phyloP scores from a whole-genome alignment of 2,329 filamentous ascomycete genomes.

The Botrytis aclada region DNA sequence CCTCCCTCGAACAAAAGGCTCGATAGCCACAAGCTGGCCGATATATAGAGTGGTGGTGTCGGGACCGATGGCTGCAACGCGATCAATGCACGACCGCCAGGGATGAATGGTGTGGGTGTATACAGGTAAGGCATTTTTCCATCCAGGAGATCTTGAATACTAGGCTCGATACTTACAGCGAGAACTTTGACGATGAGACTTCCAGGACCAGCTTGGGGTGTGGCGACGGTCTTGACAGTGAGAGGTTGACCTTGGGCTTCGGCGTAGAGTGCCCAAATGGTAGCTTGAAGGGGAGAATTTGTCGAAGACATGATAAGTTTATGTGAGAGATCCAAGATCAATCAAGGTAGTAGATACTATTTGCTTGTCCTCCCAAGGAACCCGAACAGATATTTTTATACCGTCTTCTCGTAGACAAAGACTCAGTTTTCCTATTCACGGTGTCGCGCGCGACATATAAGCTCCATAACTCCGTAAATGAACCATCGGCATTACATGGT shows the following conservation, averaged over 20 bases:
- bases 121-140: conserved; percentile 37
- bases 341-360: background rate
- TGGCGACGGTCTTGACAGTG: conserved; percentile 36
- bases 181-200: conserved; percentile 43
- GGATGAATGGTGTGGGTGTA: conserved; percentile 33
- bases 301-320: background rate
- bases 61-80: conserved; percentile 37
- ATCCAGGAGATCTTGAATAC: conserved; percentile 41
- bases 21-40: conserved; percentile 40
- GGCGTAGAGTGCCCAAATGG: background rate
- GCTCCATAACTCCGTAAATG: background rate
- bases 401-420: too few relatives aligned
- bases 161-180: conserved; percentile 39
- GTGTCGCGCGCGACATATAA: too few relatives aligned
- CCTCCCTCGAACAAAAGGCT: conserved; percentile 38
- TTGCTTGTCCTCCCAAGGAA: background rate
- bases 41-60: conserved; percentile 36
- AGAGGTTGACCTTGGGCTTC: conserved; percentile 22
- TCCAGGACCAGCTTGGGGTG: conserved; percentile 38
- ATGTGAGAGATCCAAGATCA: background rate
- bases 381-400: background rate
- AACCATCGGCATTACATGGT: background rate
- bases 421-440: background rate
- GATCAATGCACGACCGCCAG: conserved; percentile 38
- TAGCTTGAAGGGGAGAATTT: background rate